phyloP scores from a whole-genome alignment of 352 stramenopile species.

The Globisporangium recalcitrans region DNA sequence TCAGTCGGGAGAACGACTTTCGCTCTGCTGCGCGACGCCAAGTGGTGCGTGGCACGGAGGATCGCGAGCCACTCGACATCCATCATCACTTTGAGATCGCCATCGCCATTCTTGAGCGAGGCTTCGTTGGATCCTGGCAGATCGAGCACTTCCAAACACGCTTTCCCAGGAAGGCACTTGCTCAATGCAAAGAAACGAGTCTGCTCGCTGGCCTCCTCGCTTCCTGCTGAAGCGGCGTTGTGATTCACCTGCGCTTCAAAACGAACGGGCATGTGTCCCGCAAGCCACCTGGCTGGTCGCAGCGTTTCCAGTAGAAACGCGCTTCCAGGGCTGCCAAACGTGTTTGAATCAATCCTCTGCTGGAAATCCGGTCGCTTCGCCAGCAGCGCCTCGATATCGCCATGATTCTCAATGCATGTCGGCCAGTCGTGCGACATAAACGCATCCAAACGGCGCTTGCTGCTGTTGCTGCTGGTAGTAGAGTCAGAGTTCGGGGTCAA shows the following conservation, averaged over 20 bases:
- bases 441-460: constrained; percentile 58
- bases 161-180: constrained; percentile 86
- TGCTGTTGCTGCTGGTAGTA: background rate
- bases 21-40: constrained; percentile 24
- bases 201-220: constrained; percentile 29
- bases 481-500: constrained; percentile 1
- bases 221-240: background rate
- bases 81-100: constrained; percentile 45
- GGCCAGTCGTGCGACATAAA: constrained; percentile 95
- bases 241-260: constrained; percentile 87
- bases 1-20: constrained; percentile 22
- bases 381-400: constrained; percentile 68
- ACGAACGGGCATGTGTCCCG: constrained; percentile 93
- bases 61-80: constrained; percentile 86
- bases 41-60: constrained; percentile 65
- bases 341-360: constrained; percentile 76
- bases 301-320: constrained; percentile 75
- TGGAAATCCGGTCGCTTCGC: constrained; percentile 80
- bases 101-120: constrained; percentile 5
- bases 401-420: constrained; percentile 79
- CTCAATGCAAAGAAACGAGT: constrained; percentile 89
- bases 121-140: constrained; percentile 10
- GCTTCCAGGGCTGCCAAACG: constrained; percentile 78
- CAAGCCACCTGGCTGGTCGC: constrained; percentile 89
- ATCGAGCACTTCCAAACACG: constrained; percentile 85